Conservation (phyloP, 176 grass and related monocot genomes). For the Musa troglodytarum region DNA sequence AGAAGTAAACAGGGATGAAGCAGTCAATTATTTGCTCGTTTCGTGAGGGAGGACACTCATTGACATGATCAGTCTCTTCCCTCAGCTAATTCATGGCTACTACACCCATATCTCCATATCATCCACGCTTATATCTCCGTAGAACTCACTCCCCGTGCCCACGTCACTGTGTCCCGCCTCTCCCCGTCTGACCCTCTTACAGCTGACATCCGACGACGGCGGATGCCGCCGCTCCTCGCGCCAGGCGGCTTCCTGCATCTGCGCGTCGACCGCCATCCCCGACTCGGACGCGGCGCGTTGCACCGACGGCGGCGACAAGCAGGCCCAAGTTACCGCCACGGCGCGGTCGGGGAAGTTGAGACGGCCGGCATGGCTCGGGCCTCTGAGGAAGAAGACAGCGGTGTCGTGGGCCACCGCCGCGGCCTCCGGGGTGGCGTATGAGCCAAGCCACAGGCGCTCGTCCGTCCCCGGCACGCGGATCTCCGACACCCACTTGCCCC, state of each 20-base stretch:
- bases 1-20: no score
- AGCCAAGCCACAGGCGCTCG: conserved; percentile 77
- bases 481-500: conserved; percentile 98
- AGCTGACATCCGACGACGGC: no score
- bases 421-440: conserved; percentile 68
- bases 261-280: conserved; percentile 71
- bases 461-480: conserved; percentile 69
- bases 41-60: no score
- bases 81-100: no score
- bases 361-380: not conserved
- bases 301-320: conserved; percentile 50
- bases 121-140: no score
- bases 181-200: no score
- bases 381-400: conserved; percentile 64
- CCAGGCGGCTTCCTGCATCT: conserved; percentile 3
- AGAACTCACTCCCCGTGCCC: no score
- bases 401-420: conserved; percentile 86
- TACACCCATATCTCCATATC: no score
- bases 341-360: conserved; percentile 78
- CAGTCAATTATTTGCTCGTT: no score
- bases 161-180: no score
- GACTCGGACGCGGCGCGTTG: conserved; percentile 72
- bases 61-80: no score
- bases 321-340: not conserved
- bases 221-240: conserved; percentile 5